A percentile compares a stretch with the other conserved stretches of the same genome.
Evolutionary conservation across 2,329 filamentous ascomycete species (phyloP).

Genomic region (Tolypocladium inflatum): DNA sequence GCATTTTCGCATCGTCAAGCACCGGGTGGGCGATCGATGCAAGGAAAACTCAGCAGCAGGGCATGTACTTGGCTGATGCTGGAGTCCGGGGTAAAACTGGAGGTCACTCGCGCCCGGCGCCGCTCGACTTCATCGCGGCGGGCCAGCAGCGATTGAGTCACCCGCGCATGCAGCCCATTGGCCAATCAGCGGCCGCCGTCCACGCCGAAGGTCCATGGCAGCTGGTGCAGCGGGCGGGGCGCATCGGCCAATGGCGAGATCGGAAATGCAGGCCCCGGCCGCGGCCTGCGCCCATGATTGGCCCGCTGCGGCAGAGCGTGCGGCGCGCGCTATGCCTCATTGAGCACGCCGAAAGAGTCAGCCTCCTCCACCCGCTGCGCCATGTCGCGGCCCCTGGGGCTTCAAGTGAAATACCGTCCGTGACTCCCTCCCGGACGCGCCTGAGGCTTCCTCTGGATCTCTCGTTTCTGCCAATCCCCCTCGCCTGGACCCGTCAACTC

Average conservation of each 20-base stretch:
- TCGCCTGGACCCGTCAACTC: neutral
- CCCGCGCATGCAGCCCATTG: slow-evolving; percentile 15
- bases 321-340: slow-evolving; percentile 22
- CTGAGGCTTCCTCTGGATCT: slow-evolving; percentile 19
- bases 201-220: slow-evolving; percentile 24
- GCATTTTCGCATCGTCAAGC: neutral
- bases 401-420: slow-evolving; percentile 23
- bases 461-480: slow-evolving; percentile 7
- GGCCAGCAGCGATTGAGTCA: slow-evolving; percentile 21
- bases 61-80: neutral
- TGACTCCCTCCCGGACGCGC: slow-evolving; percentile 21
- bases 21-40: neutral
- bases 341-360: slow-evolving; percentile 36
- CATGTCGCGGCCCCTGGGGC: slow-evolving; percentile 17
- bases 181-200: slow-evolving; percentile 18
- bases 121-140: neutral
- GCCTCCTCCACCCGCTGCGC: slow-evolving; percentile 17
- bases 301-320: slow-evolving; percentile 6
- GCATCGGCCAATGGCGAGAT: slow-evolving; percentile 14
- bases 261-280: slow-evolving; percentile 4
- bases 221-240: slow-evolving; percentile 11
- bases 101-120: slow-evolving; percentile 1
- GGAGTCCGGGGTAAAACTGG: slow-evolving; percentile 4
- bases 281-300: slow-evolving; percentile 14
- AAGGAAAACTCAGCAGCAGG: neutral